These are phyloP conservation scores for Petunia axillaris DNA, from an alignment of 257 asterid genomes.

Conservation along the genomic window DNA sequence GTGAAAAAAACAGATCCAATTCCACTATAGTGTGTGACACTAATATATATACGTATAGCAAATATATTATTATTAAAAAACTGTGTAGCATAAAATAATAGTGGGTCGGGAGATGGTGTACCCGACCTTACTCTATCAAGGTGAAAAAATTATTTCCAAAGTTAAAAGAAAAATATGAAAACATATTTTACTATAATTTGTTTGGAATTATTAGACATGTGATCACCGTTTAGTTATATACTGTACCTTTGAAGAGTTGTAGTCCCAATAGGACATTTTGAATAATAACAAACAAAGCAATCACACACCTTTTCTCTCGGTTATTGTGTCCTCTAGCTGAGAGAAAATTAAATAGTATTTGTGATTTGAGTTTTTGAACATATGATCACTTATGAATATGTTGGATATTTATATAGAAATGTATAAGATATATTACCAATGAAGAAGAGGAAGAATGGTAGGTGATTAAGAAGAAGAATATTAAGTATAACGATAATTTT, in stretches of 20 bases:
- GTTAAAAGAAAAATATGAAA: no score
- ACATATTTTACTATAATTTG: not conserved
- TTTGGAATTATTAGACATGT: not conserved
- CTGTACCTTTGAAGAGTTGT: not conserved
- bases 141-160: no score
- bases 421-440: not conserved
- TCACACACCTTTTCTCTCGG: not conserved
- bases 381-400: not conserved
- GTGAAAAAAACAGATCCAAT: constrained; percentile 29
- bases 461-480: not conserved
- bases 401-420: not conserved
- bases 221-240: not conserved
- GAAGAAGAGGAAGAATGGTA: constrained; percentile 10
- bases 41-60: constrained; percentile 22
- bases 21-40: constrained; percentile 20
- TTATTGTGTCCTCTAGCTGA: not conserved
- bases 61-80: not conserved
- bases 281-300: not conserved
- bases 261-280: not conserved
- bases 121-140: no score
- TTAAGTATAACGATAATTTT: not conserved
- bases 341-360: no score
- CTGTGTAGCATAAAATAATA: no score
- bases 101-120: no score
- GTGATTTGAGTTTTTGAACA: not conserved